Evolutionary conservation across 257 asterid species (phyloP), one percentile per base, ranked within the genome.

Genomic region (Solanum gandarillasii): DNA sequence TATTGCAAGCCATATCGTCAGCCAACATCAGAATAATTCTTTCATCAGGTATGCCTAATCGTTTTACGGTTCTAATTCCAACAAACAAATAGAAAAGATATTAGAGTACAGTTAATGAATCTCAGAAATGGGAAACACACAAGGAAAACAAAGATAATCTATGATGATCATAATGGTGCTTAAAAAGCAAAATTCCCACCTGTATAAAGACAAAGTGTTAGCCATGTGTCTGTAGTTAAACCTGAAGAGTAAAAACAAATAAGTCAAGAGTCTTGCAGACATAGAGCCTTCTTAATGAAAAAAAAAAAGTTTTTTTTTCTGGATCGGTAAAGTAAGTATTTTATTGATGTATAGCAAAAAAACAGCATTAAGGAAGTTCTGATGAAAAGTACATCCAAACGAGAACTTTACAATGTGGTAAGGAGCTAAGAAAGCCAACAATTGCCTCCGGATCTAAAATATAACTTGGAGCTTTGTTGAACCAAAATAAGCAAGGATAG

Each of bases 1-100:
- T 91, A 91, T 97, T 97, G 92, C 99, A 97, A 83, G 98, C 99
- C 99, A 97, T 97, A 91, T 97, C 99, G 91, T 97, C 99, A 87
- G 99, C 99, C 95, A 97, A 90, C 99, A 96, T 97, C 65, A 97
- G 93, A 87, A 97, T 96, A 86, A 96, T 97, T 91, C 99, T 96
- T 93, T 97, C 99, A 71, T 97, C 98, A n/a, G 99, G 99, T 88
- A 97, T 97, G 85, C 99, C 99, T 86, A 97, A 89, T 67, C 98
- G 93, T 90, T 97, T 97, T 83, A 97, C 99, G n/a, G 98, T 97
- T 90, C 99, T 97, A 90, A 83, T 88, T 85, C 52, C 73, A 89
- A 89, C 83, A 58, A 65, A 78, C 58, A 84, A 83, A 86, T 38
- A 18, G 41, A 6, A 73, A 48, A 82, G 20, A 29, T 18, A 82